Base-by-base conservation (phyloP, 164 flowering plant species). In the Kingdonia uniflora region DNA sequence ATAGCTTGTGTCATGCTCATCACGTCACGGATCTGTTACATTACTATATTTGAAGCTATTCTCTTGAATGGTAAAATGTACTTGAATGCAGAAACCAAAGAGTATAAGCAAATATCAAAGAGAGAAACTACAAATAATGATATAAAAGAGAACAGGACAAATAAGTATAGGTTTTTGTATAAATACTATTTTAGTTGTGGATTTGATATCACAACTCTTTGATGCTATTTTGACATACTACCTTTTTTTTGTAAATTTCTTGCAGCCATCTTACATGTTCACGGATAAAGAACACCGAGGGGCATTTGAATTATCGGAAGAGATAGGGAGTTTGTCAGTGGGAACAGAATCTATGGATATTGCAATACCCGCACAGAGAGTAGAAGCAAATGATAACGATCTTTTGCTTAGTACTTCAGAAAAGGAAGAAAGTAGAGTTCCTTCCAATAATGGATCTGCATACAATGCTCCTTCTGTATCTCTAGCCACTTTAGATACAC, bases 241-340 rank as follows among this genome's bases (percentile, higher is more conserved):
- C 4, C 8, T 29, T 29, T 29, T 29, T 29, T 29, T 29, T 29
- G 35, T 29, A 8, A 20, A 47, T 17, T 4, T 21, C 14, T 20
- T 47, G 81, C 96, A 94, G 99, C 99, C 97, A 5, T 89, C 97
- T 25, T 94, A 84, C 74, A 82, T 94, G 97, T 94, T 94, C 62
- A 89, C 92, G 41, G 97, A 94, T 58, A 94, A 89, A 69, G 97
- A 94, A 66, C 87, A 94, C 52, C 78, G 92, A 19, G 96, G 96
- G 14, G 80, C 96, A 21, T 89, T 89, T 71, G 95, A 86, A 61
- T 87, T 94, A 62, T 84, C 96, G 19, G 99, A 94, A 42, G 99
- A 85, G 53, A 64, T 75, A 60, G 92, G 84, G 39, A 78, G 69
- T 70, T 49, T 94, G 63, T 73, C 99, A n/a, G 63, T 89, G 59